Conservation (phyloP, 805 yeast species). For the Nakazawaea wickerhamii region DNA sequence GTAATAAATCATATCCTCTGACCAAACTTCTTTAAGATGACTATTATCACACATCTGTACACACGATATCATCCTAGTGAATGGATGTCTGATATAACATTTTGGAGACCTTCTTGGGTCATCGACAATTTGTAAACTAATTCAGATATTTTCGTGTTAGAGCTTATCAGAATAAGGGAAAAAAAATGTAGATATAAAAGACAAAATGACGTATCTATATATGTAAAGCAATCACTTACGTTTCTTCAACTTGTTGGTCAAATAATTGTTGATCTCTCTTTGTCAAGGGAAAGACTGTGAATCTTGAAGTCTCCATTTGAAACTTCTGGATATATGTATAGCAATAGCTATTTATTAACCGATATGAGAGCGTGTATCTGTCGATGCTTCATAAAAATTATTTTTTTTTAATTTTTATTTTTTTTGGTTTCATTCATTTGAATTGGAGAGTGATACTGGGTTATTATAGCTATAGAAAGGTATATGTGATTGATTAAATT, state of each 20-base stretch:
- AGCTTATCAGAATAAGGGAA: background rate
- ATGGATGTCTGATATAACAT: slow-evolving; percentile 2
- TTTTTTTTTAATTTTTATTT: no score
- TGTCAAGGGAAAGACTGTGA: background rate
- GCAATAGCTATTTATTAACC: no score
- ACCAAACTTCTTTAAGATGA: slow-evolving; percentile 5
- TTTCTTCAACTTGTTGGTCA: background rate
- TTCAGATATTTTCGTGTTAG: background rate
- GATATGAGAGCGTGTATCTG: no score
- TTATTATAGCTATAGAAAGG: no score
- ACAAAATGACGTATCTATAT: no score
- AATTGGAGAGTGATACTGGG: no score
- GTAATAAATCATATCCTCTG: slow-evolving; percentile 10
- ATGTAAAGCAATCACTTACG: no score
- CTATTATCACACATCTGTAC: slow-evolving; percentile 5
- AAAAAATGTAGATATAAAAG: background rate
- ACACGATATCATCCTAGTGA: slow-evolving; percentile 2
- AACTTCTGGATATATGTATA: background rate
- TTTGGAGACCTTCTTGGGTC: slow-evolving; percentile 3
- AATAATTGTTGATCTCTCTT: background rate
- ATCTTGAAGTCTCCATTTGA: background rate
- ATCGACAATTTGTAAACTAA: slow-evolving; percentile 1
- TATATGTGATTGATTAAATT: no score
- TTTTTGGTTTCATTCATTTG: no score
- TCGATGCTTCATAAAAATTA: no score